Percentiles rank a stretch among this genome's conserved stretches.
Evolutionary conservation across 352 stramenopile species (phyloP).

Genomic region (Pythium rhizo-oryzae): DNA sequence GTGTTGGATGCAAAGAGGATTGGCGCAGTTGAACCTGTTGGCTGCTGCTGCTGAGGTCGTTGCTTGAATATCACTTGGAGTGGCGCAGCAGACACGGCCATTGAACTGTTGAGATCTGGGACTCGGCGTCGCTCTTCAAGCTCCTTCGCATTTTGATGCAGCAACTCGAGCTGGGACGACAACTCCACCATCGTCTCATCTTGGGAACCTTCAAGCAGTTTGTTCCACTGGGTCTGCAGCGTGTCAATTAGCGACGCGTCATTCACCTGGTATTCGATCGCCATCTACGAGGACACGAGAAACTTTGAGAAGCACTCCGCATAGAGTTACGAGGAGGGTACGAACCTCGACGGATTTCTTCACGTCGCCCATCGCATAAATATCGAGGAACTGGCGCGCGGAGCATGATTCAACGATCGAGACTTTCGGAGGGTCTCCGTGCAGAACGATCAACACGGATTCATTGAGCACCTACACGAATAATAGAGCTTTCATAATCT

Average conservation of each 20-base stretch:
- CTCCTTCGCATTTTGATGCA: slow-evolving; percentile 49
- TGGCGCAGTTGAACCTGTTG: not conserved
- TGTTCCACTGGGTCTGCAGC: slow-evolving; percentile 60
- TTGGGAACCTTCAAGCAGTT: slow-evolving; percentile 27
- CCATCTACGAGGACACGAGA: slow-evolving; percentile 48
- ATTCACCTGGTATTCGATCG: slow-evolving; percentile 73
- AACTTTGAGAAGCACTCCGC: not conserved
- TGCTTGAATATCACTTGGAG: slow-evolving; percentile 89
- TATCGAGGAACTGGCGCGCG: slow-evolving; percentile 68
- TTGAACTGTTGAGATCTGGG: slow-evolving; percentile 25
- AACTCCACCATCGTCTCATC: slow-evolving; percentile 34
- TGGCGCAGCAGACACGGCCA: slow-evolving; percentile 38
- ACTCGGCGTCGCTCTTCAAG: slow-evolving; percentile 52
- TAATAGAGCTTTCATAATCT: too few species aligned
- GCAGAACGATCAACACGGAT: slow-evolving; percentile 65
- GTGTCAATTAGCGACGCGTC: slow-evolving; percentile 53
- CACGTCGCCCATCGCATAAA: slow-evolving; percentile 64
- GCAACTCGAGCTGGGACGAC: slow-evolving; percentile 43
- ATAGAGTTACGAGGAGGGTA: not conserved
- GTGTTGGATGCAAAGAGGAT: slow-evolving; percentile 19
- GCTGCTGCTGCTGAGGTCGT: slow-evolving; percentile 50
- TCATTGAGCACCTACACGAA: slow-evolving; percentile 63
- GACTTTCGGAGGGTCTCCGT: slow-evolving; percentile 76
- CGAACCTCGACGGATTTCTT: slow-evolving; percentile 67
- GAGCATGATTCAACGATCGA: slow-evolving; percentile 77